Conservation (phyloP, 2,329 filamentous ascomycete genomes). For the Emmonsiellopsis sp. region DNA sequence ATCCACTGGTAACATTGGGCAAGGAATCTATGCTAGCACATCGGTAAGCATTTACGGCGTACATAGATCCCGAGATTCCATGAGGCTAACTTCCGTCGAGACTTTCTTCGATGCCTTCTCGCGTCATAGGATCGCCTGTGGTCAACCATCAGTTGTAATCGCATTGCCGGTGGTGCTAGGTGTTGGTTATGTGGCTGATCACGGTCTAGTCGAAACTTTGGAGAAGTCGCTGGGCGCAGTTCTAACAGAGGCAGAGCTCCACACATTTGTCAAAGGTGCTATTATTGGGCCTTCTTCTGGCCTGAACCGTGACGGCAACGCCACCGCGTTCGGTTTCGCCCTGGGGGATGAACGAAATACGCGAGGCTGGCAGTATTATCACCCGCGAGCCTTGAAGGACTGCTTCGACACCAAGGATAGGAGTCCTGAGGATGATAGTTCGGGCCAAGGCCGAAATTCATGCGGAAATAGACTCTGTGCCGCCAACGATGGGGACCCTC, state of each 20-base stretch:
- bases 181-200: constrained; percentile 12
- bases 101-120: not conserved
- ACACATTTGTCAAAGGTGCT: constrained; percentile 4
- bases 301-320: not conserved
- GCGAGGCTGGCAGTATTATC: not conserved
- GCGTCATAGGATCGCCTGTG: constrained; percentile 7
- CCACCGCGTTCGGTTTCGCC: not conserved
- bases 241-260: not conserved
- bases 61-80: not conserved
- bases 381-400: too few relatives aligned
- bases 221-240: not conserved
- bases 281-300: constrained; percentile 3
- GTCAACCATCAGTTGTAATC: constrained; percentile 8
- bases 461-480: constrained; percentile 10
- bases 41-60: not conserved
- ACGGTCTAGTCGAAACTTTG: constrained; percentile 5
- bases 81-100: not conserved
- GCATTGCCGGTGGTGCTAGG: constrained; percentile 12
- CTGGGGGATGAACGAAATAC: not conserved
- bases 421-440: not conserved
- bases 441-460: too few relatives aligned
- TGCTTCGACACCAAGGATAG: not conserved
- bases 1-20: not conserved
- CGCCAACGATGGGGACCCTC: constrained; percentile 1
- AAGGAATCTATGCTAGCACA: not conserved